Evolutionary conservation across 176 grass and related monocot genomes (phyloP), one percentile per base, ranked within the genome.

Genomic region (Hordeum marinum): DNA sequence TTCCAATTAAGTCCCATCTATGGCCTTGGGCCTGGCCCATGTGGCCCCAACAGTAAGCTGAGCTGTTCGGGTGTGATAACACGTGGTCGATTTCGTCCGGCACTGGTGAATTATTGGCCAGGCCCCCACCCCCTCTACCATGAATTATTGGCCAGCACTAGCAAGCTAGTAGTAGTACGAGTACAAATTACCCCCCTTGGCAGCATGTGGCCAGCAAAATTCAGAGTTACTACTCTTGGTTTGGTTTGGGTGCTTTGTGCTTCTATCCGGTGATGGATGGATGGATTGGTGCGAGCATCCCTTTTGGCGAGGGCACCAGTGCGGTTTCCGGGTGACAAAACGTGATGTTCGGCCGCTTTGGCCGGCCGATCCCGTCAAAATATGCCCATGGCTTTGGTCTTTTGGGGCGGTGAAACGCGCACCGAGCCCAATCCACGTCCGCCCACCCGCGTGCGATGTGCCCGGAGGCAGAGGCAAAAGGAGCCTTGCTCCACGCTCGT

Each of bases 31-130:
- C 32, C 27, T 18, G 77, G 57, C 27, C 4, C 70, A 42, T 69
- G 64, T 71, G 73, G 86, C 70, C 80, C 80, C 14, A 11, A 27
- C 62, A 46, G 60, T 85, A 80, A 41, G 36, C 36, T 76, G 76
- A 75, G 67, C 68, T 75, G 81, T 58, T 17, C 9, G 25, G 36
- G 42, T 80, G 84, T 71, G 32, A 24, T 61, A 46, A 26, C 64
- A 58, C 72, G 37, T 76, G 69, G 78, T 69, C 80, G 63, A 70
- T 43, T n/a, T 29, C 18, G 55, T 34, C 52, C 68, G 48, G 65
- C 4, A 8, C 11, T 7, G 43, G 72, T 75, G 71, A 74, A 74
- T 74, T 50, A 74, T 73, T 40, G 32, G 0, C 67, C 67, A 68
- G 6, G 10, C 3, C 36, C 72, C 60, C 72, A 13, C 54, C n/a